These are phyloP conservation scores for Dicorynia guianensis DNA, from an alignment of 306 rosid genomes.

Conservation along the genomic window DNA sequence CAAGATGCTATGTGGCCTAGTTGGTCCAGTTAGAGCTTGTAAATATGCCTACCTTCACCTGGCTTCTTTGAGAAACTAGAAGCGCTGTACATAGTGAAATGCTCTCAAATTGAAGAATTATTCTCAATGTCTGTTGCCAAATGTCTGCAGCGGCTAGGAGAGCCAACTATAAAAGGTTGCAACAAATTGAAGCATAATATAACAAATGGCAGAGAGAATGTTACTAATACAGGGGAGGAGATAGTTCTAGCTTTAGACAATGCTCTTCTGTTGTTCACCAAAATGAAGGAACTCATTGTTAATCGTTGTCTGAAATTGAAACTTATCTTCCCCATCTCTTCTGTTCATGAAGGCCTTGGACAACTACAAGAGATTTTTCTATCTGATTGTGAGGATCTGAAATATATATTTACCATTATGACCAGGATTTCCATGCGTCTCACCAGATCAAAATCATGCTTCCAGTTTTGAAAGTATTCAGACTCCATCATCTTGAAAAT, in stretches of 20 bases:
- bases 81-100: not conserved
- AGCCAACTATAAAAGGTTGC: not conserved
- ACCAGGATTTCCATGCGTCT: not conserved
- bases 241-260: not conserved
- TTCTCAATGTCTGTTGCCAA: constrained; percentile 19
- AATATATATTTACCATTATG: constrained; percentile 16
- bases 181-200: constrained; percentile 5
- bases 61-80: constrained; percentile 21
- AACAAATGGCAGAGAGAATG: not conserved
- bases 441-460: not conserved
- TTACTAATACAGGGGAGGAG: not conserved
- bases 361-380: not conserved
- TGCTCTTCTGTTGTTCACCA: constrained; percentile 5
- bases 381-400: not conserved
- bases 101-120: not conserved
- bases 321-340: not conserved
- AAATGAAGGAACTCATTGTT: not conserved
- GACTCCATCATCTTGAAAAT: not conserved
- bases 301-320: not conserved
- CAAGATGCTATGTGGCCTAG: not conserved
- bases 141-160: constrained; percentile 8
- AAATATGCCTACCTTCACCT: not conserved
- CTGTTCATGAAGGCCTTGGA: not conserved
- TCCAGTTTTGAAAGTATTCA: not conserved
- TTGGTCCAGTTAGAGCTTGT: not conserved